Evolutionary conservation across 257 asterid species (phyloP), one percentile per base, ranked within the genome.

Genomic region (Echites panduratus): DNA sequence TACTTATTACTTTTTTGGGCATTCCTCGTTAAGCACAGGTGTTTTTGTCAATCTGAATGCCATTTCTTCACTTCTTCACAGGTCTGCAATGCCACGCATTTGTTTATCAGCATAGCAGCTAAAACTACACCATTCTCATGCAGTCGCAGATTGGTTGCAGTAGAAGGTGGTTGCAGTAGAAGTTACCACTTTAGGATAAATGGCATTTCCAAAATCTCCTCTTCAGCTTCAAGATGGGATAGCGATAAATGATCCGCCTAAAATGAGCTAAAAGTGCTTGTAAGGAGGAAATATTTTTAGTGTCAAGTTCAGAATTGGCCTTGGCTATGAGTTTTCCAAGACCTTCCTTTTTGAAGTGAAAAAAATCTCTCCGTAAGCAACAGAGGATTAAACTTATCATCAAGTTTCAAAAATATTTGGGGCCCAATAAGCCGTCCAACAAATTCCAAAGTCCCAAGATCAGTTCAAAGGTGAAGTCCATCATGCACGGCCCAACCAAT

Each of bases 221-320:
- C n/a, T n/a, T n/a, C n/a, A n/a, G n/a, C n/a, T n/a, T n/a, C n/a
- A n/a, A n/a, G n/a, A n/a, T n/a, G n/a, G n/a, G n/a, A n/a, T n/a
- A n/a, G n/a, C n/a, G n/a, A n/a, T n/a, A n/a, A n/a, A n/a, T n/a
- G n/a, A n/a, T n/a, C 17, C 81, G 44, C 90, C 93, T 84, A 19
- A 84, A 2, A 48, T 79, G 91, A 5, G 89, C 91, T 41, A 81
- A 29, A 52, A 81, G 32, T n/a, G 91, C 87, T 70, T 86, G 94
- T 4, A 86, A 77, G 8, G 89, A 63, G 1, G 89, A 83, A 38
- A 83, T 83, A 7, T 45, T 75, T 29, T 72, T 54, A 7, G 41
- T 66, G 0, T 70, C 75, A 9, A 77, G 75, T 59, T 85, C 82
- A 1, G 79, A 4, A 41, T 75, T 84, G 5, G 90, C 89, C 63